These are phyloP conservation scores for Verticillium tricorpus DNA, from an alignment of 2,329 filamentous ascomycete genomes.

Conservation along the genomic window DNA sequence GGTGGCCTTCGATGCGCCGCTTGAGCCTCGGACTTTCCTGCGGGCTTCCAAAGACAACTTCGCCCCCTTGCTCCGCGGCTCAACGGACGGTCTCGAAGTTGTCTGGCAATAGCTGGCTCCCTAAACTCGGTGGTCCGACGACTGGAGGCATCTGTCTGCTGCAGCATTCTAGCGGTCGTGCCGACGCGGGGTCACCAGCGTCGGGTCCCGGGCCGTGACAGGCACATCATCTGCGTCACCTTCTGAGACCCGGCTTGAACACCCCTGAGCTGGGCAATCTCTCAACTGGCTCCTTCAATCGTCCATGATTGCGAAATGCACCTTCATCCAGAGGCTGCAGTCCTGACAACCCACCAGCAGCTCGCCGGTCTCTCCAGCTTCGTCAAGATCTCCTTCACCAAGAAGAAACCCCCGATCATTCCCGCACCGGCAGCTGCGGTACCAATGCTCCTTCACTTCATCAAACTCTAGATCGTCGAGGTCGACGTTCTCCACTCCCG, in stretches of 20 bases:
- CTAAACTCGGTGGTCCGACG: too few species aligned
- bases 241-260: background rate
- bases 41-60: too few species aligned
- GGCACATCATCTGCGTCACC: background rate
- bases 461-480: conserved; percentile 59
- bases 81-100: too few species aligned
- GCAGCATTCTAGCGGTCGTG: too few species aligned
- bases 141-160: too few species aligned
- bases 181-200: too few species aligned
- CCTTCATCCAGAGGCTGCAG: conserved; percentile 62
- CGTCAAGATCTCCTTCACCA: conserved; percentile 54
- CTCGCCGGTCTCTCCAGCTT: conserved; percentile 52
- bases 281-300: conserved; percentile 21
- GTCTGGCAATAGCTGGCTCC: too few species aligned
- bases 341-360: conserved; percentile 61
- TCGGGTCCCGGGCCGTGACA: background rate
- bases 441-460: conserved; percentile 44
- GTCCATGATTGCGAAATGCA: conserved; percentile 56
- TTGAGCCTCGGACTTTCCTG: too few species aligned
- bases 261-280: background rate
- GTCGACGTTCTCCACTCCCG: conserved; percentile 59
- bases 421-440: conserved; percentile 58
- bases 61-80: too few species aligned
- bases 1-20: too few species aligned
- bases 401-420: conserved; percentile 58